A percentile compares a stretch with the other conserved stretches of the same genome.
These are phyloP conservation scores for Entonaema liquescens DNA, from an alignment of 495 filamentous ascomycete genomes.

Conservation along the genomic window DNA sequence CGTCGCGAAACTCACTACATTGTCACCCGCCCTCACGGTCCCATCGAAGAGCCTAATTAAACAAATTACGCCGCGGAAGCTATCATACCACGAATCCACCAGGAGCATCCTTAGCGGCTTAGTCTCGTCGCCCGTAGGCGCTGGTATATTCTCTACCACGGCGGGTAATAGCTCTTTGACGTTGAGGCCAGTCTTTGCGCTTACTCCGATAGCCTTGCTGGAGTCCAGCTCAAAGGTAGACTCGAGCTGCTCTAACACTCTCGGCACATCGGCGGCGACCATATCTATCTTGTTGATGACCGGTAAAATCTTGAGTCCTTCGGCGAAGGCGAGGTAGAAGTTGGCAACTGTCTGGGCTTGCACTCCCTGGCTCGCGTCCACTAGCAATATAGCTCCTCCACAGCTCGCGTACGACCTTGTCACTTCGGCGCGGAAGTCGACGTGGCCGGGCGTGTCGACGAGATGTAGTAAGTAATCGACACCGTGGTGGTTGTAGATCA, in stretches of 20 bases:
- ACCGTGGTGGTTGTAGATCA: slow-evolving; percentile 89
- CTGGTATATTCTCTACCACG: slow-evolving; percentile 84
- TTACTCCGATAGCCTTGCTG: slow-evolving; percentile 81
- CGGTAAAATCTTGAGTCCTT: slow-evolving; percentile 85
- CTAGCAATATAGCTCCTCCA: slow-evolving; percentile 89
- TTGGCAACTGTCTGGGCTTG: slow-evolving; percentile 97
- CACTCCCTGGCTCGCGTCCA: slow-evolving; percentile 92
- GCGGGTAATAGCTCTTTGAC: slow-evolving; percentile 81
- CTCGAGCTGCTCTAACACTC: slow-evolving; percentile 85
- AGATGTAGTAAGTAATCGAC: slow-evolving; percentile 93
- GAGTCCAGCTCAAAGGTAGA: slow-evolving; percentile 88
- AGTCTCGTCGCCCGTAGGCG: slow-evolving; percentile 74
- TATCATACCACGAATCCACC: slow-evolving; percentile 98
- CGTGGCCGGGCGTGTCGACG: slow-evolving; percentile 96
- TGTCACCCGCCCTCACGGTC: slow-evolving; percentile 80
- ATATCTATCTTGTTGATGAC: slow-evolving; percentile 97
- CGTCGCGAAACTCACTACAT: slow-evolving; percentile 84
- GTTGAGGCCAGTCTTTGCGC: slow-evolving; percentile 92
- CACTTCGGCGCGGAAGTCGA: slow-evolving; percentile 96
- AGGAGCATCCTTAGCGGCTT: slow-evolving; percentile 84
- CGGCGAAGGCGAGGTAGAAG: slow-evolving; percentile 95
- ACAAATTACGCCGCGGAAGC: slow-evolving; percentile 91
- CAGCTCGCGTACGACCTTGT: slow-evolving; percentile 94
- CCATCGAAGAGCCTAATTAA: slow-evolving; percentile 94
- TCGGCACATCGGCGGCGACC: slow-evolving; percentile 81